These are phyloP conservation scores for Erodium maritimum DNA, from an alignment of 345 rosid species.

Conservation along the genomic window DNA sequence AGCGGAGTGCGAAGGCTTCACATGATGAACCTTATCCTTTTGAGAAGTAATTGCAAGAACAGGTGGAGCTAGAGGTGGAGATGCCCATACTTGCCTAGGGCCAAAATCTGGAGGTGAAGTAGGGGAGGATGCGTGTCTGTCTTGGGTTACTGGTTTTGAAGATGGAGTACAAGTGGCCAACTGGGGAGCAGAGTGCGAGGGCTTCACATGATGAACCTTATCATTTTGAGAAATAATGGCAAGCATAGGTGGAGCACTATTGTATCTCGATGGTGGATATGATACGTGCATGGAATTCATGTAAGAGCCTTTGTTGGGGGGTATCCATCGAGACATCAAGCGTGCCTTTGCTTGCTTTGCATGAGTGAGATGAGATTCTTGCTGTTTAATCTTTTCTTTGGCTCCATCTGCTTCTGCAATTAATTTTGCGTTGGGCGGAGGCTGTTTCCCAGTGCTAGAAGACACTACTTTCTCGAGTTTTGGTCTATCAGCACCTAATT, in stretches of 20 bases:
- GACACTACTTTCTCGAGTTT: constrained; percentile 41
- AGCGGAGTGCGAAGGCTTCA: constrained; percentile 19
- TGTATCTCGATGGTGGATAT: constrained; percentile 65
- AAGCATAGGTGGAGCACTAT: constrained; percentile 73
- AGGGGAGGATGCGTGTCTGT: constrained; percentile 18
- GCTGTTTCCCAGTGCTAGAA: constrained; percentile 39
- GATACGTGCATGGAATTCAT: constrained; percentile 69
- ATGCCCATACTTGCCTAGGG: constrained; percentile 5
- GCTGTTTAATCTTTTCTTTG: constrained; percentile 53
- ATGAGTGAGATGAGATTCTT: constrained; percentile 39
- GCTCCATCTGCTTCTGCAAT: constrained; percentile 33
- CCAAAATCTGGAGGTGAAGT: constrained; percentile 13
- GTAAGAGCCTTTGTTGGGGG: constrained; percentile 72
- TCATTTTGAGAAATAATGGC: constrained; percentile 44
- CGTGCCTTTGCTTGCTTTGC: constrained; percentile 70
- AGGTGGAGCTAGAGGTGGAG: constrained; percentile 59
- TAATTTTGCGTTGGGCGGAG: constrained; percentile 28
- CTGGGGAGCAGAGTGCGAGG: constrained; percentile 23
- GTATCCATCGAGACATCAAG: constrained; percentile 70
- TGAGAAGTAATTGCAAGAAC: constrained; percentile 38
- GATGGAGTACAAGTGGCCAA: constrained; percentile 25
- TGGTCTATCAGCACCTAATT: constrained; percentile 24
- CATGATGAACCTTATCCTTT: constrained; percentile 32
- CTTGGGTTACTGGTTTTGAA: constrained; percentile 14
- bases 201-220: constrained; percentile 17